Evolutionary conservation across 306 rosid species (phyloP), one percentile per base, ranked within the genome.

Genomic region (Astragalus membranaceus): DNA sequence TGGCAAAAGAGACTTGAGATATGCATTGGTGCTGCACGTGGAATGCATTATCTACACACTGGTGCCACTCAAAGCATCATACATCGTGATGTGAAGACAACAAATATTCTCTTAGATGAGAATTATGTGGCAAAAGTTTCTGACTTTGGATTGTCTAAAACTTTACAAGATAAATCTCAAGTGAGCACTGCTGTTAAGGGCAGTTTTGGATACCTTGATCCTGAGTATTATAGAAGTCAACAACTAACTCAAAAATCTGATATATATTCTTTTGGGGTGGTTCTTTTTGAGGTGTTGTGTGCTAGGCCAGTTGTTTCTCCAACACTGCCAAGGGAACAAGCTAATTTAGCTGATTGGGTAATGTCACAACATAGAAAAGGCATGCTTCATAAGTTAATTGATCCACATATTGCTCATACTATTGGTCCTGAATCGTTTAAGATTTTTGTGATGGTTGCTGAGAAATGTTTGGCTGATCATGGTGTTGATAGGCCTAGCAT

Each of bases 111-210:
- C 4, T 82, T 90, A 5, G 96, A 93, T 30, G 94, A 88, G 30
- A 87, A 90, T 33, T 85, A 85, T 6, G 87, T 82, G 0, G 90
- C 98, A 0, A 93, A 93, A 60, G 94, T 93, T 17, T 49, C 96
- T 3, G 98, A 93, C 79, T 93, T 93, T 1, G 98, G 98, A 2
- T 78, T 93, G 9, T 93, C 97, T 0, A 93, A 93, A 69, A 78
- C 77, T 8, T 87, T 80, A 1, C 91, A 89, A 4, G 97, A 88
- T 15, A 80, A 85, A 61, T 72, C 92, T 2, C 89, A 90, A 50
- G 93, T 93, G 0, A 93, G 92, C 85, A 93, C 98, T 13, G 96
- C 92, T 0, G 97, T 93, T 79, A 93, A 93, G 78, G 98, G 97
- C 0, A 93, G 98, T 66, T 84, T 93, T 42, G 98, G 98, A 0